Evolutionary conservation across 2,329 filamentous ascomycete genomes (phyloP).

Genomic region (Pestalotiopsis sp.): DNA sequence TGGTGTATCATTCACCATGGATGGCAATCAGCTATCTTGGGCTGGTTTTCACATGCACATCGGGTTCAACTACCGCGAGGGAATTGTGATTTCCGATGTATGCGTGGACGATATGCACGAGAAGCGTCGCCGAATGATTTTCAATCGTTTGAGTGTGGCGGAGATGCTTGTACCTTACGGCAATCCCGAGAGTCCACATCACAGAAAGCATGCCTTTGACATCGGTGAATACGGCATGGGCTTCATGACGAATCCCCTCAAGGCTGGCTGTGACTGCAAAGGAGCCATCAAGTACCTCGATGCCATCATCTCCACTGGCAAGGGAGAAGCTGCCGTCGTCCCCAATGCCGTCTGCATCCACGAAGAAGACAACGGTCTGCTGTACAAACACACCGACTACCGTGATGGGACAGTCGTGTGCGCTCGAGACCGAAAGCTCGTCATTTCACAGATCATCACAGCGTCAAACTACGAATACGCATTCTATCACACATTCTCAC

Average conservation of each 20-base stretch:
- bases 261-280: slow-evolving; percentile 69
- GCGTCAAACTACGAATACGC: slow-evolving; percentile 72
- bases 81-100: slow-evolving; percentile 59
- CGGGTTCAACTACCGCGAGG: slow-evolving; percentile 54
- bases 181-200: slow-evolving; percentile 58
- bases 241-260: slow-evolving; percentile 67
- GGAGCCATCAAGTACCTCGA: slow-evolving; percentile 71
- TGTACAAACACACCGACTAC: slow-evolving; percentile 74
- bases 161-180: slow-evolving; percentile 78
- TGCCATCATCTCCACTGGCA: slow-evolving; percentile 52
- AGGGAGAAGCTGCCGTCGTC: slow-evolving; percentile 54
- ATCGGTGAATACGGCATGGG: slow-evolving; percentile 67
- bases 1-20: slow-evolving; percentile 60
- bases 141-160: slow-evolving; percentile 73
- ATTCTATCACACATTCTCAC: slow-evolving; percentile 39
- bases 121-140: slow-evolving; percentile 65
- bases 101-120: slow-evolving; percentile 62
- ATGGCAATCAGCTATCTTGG: slow-evolving; percentile 48
- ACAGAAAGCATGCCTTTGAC: slow-evolving; percentile 66
- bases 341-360: slow-evolving; percentile 70
- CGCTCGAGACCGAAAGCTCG: slow-evolving; percentile 62
- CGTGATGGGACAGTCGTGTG: slow-evolving; percentile 64
- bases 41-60: slow-evolving; percentile 58
- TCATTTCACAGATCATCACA: slow-evolving; percentile 71
- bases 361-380: slow-evolving; percentile 71